Conservation (phyloP, 192 early-diverging fungal species). For the Neocallimastix lanati region DNA sequence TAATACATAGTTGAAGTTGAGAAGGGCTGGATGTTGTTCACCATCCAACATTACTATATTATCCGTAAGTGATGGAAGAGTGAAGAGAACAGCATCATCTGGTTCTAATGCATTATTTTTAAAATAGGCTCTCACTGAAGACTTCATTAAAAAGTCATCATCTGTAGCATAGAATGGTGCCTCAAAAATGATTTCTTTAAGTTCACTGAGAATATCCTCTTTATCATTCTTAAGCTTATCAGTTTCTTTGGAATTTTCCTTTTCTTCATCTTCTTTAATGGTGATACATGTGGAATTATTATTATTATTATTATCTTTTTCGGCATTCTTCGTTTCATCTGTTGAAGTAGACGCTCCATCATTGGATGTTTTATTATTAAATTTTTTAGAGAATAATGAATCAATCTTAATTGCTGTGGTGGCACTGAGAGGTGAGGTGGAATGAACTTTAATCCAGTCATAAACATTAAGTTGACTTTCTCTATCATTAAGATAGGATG, state of each 20-base stretch:
- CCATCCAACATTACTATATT: neutral
- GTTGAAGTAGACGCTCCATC: neutral
- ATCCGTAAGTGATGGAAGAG: slow-evolving; percentile 1
- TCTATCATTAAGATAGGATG: slow-evolving; percentile 12
- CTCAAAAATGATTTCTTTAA: slow-evolving; percentile 10
- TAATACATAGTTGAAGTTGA: neutral
- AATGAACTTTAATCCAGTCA: slow-evolving; percentile 9
- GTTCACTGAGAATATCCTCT: neutral
- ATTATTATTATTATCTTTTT: neutral
- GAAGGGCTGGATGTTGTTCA: neutral
- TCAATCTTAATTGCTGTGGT: neutral
- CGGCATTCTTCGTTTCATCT: neutral
- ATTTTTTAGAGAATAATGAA: neutral
- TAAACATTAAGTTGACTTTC: slow-evolving; percentile 3
- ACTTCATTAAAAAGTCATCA: slow-evolving; percentile 52
- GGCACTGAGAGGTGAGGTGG: neutral
- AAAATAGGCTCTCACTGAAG: slow-evolving; percentile 34
- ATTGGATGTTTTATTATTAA: neutral
- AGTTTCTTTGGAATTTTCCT: neutral
- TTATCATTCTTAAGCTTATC: neutral
- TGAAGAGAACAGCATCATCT: slow-evolving; percentile 44
- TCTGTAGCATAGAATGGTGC: slow-evolving; percentile 37
- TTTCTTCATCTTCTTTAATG: neutral
- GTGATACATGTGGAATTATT: neutral
- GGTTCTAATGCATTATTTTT: slow-evolving; percentile 43